These are phyloP conservation scores for Pythium angustatum DNA, from an alignment of 352 stramenopile species.

Conservation along the genomic window DNA sequence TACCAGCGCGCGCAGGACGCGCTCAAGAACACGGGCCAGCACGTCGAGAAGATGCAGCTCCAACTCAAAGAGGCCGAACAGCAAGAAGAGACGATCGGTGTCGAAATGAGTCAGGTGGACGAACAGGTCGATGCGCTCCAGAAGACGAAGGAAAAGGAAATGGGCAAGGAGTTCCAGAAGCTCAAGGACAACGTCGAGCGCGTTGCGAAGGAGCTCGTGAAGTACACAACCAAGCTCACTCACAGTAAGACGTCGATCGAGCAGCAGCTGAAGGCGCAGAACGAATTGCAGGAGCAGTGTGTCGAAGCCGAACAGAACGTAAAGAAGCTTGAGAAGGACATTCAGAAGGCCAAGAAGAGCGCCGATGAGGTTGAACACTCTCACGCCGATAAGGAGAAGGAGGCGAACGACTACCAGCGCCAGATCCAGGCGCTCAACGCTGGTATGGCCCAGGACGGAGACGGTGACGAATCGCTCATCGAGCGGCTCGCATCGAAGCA, in stretches of 20 bases:
- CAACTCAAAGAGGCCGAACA: slow-evolving; percentile 74
- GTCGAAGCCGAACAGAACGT: slow-evolving; percentile 80
- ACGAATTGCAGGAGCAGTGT: slow-evolving; percentile 65
- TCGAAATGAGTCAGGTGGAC: slow-evolving; percentile 86
- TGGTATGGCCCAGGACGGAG: slow-evolving; percentile 75
- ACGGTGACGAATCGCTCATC: slow-evolving; percentile 74
- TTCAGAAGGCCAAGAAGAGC: slow-evolving; percentile 70
- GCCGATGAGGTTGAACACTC: slow-evolving; percentile 52
- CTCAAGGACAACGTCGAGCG: slow-evolving; percentile 81
- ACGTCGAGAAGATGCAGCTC: slow-evolving; percentile 90
- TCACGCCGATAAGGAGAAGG: slow-evolving; percentile 54
- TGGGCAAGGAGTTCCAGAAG: slow-evolving; percentile 82
- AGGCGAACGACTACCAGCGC: slow-evolving; percentile 72
- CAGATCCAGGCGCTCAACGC: slow-evolving; percentile 89
- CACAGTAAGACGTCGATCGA: slow-evolving; percentile 75
- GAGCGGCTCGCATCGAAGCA: slow-evolving; percentile 79
- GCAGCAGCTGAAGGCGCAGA: slow-evolving; percentile 60
- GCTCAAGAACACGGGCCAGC: slow-evolving; percentile 81
- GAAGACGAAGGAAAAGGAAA: slow-evolving; percentile 75
- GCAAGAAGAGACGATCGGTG: slow-evolving; percentile 54
- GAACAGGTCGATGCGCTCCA: slow-evolving; percentile 52
- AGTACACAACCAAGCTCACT: slow-evolving; percentile 79
- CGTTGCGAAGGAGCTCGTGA: slow-evolving; percentile 82
- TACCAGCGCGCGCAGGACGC: slow-evolving; percentile 91
- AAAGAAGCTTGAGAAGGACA: slow-evolving; percentile 79